Percentiles rank a stretch among this genome's conserved stretches.
Conservation (phyloP, 768 basidiomycete species). For the Boletus pseudo-olivaceus region DNA sequence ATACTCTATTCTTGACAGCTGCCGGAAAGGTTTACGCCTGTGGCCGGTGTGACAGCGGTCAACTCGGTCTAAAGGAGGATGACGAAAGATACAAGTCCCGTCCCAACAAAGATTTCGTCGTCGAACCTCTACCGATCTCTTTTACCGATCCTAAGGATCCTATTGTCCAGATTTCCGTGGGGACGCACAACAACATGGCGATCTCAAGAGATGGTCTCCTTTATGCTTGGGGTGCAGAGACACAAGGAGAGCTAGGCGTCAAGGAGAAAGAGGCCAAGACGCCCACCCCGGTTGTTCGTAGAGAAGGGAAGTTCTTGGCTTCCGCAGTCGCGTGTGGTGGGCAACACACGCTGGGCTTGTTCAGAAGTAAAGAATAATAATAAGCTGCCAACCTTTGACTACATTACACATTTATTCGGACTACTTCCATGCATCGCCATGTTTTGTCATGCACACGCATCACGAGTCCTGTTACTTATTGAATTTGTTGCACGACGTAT, state of each 20-base stretch:
- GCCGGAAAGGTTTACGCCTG: constrained; percentile 83
- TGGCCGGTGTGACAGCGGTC: constrained; percentile 80
- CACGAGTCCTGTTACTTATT: constrained; percentile 18
- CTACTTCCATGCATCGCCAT: constrained; percentile 12
- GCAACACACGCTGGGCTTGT: constrained; percentile 71
- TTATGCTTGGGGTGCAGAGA: constrained; percentile 77
- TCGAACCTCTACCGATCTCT: constrained; percentile 59
- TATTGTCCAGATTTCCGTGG: constrained; percentile 62
- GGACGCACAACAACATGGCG: constrained; percentile 69
- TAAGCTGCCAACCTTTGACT: constrained; percentile 6
- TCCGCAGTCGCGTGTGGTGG: constrained; percentile 64
- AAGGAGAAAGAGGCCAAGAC: constrained; percentile 59
- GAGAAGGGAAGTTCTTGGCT: constrained; percentile 60
- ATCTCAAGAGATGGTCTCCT: constrained; percentile 64
- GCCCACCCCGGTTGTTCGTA: constrained; percentile 65
- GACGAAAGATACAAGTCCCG: constrained; percentile 62
- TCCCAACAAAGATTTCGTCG: constrained; percentile 53
- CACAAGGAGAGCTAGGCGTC: constrained; percentile 71
- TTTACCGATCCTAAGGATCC: constrained; percentile 66
- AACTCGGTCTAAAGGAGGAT: constrained; percentile 72
- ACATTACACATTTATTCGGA: constrained; percentile 18
- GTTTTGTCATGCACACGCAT: constrained; percentile 15
- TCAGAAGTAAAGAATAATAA: constrained; percentile 58
- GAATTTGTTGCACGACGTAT: constrained; percentile 16
- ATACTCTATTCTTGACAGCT: constrained; percentile 84